A percentile compares a stretch with the other conserved stretches of the same genome.
Conservation (phyloP, 768 basidiomycete genomes). For the Leccinum barrowsii region DNA sequence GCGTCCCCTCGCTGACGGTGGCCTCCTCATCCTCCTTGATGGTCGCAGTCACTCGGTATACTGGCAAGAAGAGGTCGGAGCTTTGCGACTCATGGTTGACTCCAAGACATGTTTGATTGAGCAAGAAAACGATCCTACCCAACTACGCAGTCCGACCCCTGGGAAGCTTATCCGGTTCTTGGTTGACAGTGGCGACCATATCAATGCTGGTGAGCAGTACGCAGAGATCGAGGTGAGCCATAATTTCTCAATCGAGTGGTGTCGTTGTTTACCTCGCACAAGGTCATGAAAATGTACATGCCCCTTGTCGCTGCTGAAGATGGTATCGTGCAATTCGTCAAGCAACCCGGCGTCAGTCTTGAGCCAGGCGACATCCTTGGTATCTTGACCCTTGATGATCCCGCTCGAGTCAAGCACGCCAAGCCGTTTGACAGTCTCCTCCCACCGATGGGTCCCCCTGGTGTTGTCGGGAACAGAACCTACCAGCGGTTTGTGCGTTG, state of each 20-base stretch:
- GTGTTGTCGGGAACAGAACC: conserved; percentile 82
- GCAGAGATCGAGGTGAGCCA: conserved; percentile 89
- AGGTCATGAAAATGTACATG: conserved; percentile 99
- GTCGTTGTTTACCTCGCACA: conserved; percentile 23
- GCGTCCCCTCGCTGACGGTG: conserved; percentile 91
- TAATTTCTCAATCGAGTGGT: background rate
- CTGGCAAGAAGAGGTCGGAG: conserved; percentile 97
- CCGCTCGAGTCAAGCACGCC: conserved; percentile 93
- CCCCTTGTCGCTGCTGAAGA: conserved; percentile 92
- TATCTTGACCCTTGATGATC: conserved; percentile 94
- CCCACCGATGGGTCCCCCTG: conserved; percentile 81
- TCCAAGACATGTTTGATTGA: conserved; percentile 98
- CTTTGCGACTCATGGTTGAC: conserved; percentile 88
- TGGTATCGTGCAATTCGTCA: conserved; percentile 92
- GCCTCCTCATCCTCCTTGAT: conserved; percentile 85
- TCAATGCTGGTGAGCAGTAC: conserved; percentile 94
- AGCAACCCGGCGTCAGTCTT: conserved; percentile 95
- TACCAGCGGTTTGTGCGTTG: conserved; percentile 81
- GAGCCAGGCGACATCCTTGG: conserved; percentile 97
- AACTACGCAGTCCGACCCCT: conserved; percentile 91
- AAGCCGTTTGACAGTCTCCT: conserved; percentile 97
- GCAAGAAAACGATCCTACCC: conserved; percentile 99
- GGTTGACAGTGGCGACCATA: conserved; percentile 95
- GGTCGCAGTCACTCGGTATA: conserved; percentile 96
- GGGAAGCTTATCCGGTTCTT: conserved; percentile 95